Base-by-base conservation (phyloP, 176 grass and related monocot genomes). In the Zoysia pacifica region DNA sequence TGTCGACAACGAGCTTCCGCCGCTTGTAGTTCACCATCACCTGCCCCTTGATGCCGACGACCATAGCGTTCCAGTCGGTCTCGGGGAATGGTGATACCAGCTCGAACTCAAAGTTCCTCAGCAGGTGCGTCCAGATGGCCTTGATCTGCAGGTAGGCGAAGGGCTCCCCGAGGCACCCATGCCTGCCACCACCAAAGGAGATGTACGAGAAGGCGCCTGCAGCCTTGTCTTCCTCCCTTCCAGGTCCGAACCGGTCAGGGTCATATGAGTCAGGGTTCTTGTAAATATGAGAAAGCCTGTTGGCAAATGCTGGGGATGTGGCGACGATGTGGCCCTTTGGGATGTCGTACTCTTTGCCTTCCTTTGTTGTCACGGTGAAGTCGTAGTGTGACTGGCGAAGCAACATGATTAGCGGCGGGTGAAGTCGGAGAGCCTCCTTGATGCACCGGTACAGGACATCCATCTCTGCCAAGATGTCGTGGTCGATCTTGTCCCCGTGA, bases 1-100 rank as follows among this genome's bases (percentile, higher is more conserved):
- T 90, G 88, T 89, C 71, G 18, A 94, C 83, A 1, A 82, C 80
- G 1, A 99, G 84, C 84, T 89, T 95, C 79, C 92, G 74, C 36
- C 96, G 88, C 28, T 62, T 73, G 4, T 55, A 73, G 9, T 36
- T 53, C 1, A 42, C 15, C 4, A 42, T 19, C 18, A 73, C 37
- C 42, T 73, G 38, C 5, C 52, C 52, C 19, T 59, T 58, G 42
- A 52, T 51, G 2, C 58, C 16, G 2, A 86, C 66, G 5, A 81
- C 84, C 63, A 59, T 1, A 15, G 11, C 20, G 9, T 16, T 44
- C 38, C 6, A 6, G 0, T 74, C 37, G 7, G 38, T 58, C 15
- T 37, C 7, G 2, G 72, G 72, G 13, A 74, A 74, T 19, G 72
- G 52, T 6, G 38, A 74, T 1, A 59, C 39, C 39, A 74, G 43